Conservation (phyloP, 1,284 basidiomycete species). For the Heterobasidion parviporum region DNA sequence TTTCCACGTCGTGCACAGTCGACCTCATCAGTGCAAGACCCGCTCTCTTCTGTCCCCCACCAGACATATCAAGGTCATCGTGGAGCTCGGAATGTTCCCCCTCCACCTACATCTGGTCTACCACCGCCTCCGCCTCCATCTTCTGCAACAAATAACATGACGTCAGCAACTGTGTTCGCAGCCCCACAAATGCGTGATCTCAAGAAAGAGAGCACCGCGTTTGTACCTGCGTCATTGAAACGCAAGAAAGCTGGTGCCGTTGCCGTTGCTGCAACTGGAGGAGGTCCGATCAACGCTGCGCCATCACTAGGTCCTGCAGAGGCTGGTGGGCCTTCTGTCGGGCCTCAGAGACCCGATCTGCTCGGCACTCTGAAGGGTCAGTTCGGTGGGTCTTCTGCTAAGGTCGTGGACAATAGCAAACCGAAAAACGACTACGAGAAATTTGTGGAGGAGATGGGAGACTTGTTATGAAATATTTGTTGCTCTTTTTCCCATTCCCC, state of each 20-base stretch:
- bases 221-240: conserved; percentile 69
- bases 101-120: conserved; percentile 14
- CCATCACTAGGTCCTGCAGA: conserved; percentile 26
- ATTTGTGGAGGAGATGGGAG: conserved; percentile 68
- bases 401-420: conserved; percentile 23
- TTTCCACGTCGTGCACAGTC: conserved; percentile 46
- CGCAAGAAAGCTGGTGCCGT: conserved; percentile 43
- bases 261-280: conserved; percentile 16
- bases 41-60: conserved; percentile 53
- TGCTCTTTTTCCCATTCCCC: not conserved
- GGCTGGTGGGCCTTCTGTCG: conserved; percentile 18
- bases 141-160: conserved; percentile 16
- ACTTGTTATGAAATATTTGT: conserved; percentile 29
- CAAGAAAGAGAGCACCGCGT: conserved; percentile 86
- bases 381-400: conserved; percentile 34
- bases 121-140: conserved; percentile 19
- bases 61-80: conserved; percentile 59
- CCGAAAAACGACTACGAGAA: conserved; percentile 66
- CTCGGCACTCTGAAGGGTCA: conserved; percentile 51
- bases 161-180: conserved; percentile 66
- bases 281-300: conserved; percentile 50
- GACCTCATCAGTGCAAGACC: conserved; percentile 44
- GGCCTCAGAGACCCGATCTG: conserved; percentile 52
- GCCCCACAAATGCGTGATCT: conserved; percentile 83
- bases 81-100: conserved; percentile 22